Percentiles rank a stretch among this genome's conserved stretches.
Evolutionary conservation across 352 stramenopile species (phyloP).

Genomic region (Phytophthora hibernalis): DNA sequence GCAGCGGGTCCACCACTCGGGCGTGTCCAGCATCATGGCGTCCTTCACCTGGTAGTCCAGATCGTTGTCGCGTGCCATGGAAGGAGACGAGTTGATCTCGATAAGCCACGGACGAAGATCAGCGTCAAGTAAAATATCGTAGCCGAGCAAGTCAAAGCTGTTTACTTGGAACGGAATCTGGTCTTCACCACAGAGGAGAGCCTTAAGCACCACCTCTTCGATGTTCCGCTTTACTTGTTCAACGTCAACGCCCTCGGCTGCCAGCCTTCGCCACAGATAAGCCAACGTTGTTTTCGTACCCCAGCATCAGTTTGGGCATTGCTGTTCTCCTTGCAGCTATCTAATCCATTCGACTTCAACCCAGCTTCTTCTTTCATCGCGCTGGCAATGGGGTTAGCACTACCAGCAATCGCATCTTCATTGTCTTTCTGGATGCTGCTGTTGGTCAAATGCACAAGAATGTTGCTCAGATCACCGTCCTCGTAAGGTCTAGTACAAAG

Average conservation of each 20-base stretch:
- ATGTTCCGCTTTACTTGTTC: constrained; percentile 74
- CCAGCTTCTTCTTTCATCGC: constrained; percentile 5
- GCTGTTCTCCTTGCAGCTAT: constrained; percentile 26
- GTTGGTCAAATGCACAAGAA: constrained; percentile 96
- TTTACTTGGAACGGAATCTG: constrained; percentile 92
- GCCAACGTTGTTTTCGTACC: constrained; percentile 86
- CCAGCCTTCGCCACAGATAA: constrained; percentile 79
- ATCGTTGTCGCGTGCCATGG: constrained; percentile 87
- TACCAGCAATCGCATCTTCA: constrained; percentile 52
- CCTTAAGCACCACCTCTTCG: constrained; percentile 86
- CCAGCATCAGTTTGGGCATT: constrained; percentile 52
- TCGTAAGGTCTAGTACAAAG: constrained; percentile 90
- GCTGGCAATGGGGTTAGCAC: constrained; percentile 34
- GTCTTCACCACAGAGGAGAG: constrained; percentile 88
- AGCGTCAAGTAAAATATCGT: constrained; percentile 94
- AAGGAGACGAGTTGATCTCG: constrained; percentile 96
- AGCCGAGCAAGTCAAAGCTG: constrained; percentile 95
- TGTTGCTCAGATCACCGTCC: constrained; percentile 71
- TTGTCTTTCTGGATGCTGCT: constrained; percentile 94
- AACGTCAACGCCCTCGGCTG: constrained; percentile 72
- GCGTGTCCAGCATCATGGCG: constrained; percentile 87
- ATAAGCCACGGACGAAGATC: constrained; percentile 94
- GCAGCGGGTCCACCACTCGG: constrained; percentile 81
- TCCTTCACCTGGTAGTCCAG: constrained; percentile 93
- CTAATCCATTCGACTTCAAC: constrained; percentile 21